Conservation (phyloP, 345 rosid genomes). For the Eucalyptus sp. region DNA sequence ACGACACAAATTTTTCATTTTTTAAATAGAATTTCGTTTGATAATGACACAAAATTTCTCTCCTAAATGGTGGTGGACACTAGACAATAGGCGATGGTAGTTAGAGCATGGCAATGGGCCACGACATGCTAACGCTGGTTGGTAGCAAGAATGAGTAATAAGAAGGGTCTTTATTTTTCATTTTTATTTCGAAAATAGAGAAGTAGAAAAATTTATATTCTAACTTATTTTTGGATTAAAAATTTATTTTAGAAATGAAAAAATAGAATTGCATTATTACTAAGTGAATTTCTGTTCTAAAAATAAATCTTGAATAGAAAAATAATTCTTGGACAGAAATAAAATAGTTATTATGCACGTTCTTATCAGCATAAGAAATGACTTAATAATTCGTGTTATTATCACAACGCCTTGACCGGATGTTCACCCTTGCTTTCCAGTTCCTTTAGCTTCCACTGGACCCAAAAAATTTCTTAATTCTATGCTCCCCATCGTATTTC, state of each 20-base stretch:
- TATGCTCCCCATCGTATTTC: neutral
- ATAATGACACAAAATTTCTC: too few species aligned
- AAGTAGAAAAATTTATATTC: too few species aligned
- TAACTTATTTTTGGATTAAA: too few species aligned
- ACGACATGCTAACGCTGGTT: accelerated
- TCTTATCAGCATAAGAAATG: neutral
- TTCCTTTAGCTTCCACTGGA: neutral
- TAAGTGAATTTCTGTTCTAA: accelerated
- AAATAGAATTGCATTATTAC: too few species aligned
- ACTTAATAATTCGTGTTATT: neutral
- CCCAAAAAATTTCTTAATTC: neutral
- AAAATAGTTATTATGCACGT: accelerated
- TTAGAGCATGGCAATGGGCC: too few species aligned
- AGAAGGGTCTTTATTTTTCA: too few species aligned
- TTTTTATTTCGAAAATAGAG: accelerated
- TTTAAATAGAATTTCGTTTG: too few species aligned
- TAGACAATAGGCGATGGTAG: accelerated
- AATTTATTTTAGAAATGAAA: accelerated
- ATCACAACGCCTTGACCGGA: neutral
- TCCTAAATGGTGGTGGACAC: too few species aligned
- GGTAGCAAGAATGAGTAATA: accelerated
- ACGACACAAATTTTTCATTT: accelerated
- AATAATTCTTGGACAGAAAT: too few species aligned
- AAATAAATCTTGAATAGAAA: accelerated
- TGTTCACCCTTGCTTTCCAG: neutral